Conservation (phyloP, 352 stramenopile genomes). For the Phytophthora constricta region DNA sequence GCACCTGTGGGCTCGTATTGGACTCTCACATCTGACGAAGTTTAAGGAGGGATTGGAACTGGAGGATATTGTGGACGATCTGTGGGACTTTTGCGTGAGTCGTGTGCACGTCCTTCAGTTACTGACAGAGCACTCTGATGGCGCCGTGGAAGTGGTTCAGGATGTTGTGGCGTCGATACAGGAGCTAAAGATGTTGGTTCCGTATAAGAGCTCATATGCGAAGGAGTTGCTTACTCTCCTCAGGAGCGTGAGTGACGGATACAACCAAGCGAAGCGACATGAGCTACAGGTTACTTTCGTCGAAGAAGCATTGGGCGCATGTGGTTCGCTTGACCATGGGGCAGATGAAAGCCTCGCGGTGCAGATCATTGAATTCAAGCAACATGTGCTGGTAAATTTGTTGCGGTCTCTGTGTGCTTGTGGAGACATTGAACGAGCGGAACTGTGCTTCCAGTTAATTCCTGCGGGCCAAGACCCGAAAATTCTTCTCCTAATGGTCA, state of each 20-base stretch:
- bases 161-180: slow-evolving; percentile 62
- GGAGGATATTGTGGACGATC: slow-evolving; percentile 76
- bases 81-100: slow-evolving; percentile 84
- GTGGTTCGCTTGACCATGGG: slow-evolving; percentile 53
- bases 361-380: slow-evolving; percentile 45
- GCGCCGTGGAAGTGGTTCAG: slow-evolving; percentile 14
- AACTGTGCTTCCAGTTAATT: slow-evolving; percentile 65
- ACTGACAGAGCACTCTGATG: slow-evolving; percentile 14
- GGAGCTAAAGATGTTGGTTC: slow-evolving; percentile 77
- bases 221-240: slow-evolving; percentile 56
- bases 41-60: slow-evolving; percentile 70
- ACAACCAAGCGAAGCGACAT: slow-evolving; percentile 39
- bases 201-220: slow-evolving; percentile 62
- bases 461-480: slow-evolving; percentile 39
- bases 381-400: slow-evolving; percentile 51
- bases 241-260: slow-evolving; percentile 57
- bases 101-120: slow-evolving; percentile 62
- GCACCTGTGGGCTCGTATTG: slow-evolving; percentile 69
- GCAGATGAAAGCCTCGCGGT: slow-evolving; percentile 35
- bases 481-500: slow-evolving; percentile 60
- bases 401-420: slow-evolving; percentile 54
- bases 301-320: slow-evolving; percentile 67
- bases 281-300: slow-evolving; percentile 51
- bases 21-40: slow-evolving; percentile 68
- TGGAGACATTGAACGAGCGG: slow-evolving; percentile 61